These are phyloP conservation scores for Taxawa tesnikishii DNA, from an alignment of 2,329 filamentous ascomycete species.

Conservation along the genomic window DNA sequence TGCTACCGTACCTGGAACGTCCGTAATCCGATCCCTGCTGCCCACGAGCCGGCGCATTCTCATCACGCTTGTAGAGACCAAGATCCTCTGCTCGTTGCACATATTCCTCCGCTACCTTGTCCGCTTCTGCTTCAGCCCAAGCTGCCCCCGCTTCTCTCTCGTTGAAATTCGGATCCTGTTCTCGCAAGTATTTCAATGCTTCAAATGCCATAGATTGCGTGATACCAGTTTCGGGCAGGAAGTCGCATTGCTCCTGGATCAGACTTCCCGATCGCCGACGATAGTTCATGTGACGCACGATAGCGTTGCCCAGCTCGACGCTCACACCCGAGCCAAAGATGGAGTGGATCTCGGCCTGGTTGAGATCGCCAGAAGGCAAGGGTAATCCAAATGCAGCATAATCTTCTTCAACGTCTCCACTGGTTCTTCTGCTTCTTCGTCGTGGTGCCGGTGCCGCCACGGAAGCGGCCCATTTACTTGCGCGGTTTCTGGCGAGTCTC, in stretches of 20 bases:
- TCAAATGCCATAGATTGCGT: constrained; percentile 15
- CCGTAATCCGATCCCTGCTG: constrained; percentile 15
- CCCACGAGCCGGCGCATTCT: constrained; percentile 10
- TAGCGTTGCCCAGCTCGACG: constrained; percentile 22
- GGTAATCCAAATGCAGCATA: too few species aligned
- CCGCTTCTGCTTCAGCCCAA: constrained; percentile 22
- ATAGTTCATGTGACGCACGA: constrained; percentile 23
- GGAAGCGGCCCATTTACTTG: too few species aligned
- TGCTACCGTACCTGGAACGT: constrained; percentile 15
- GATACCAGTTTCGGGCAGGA: constrained; percentile 15
- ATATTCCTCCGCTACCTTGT: constrained; percentile 16
- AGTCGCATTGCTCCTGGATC: constrained; percentile 21
- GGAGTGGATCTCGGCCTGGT: constrained; percentile 14
- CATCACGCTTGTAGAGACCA: constrained; percentile 19
- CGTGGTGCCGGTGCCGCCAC: too few species aligned
- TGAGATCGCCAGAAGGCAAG: constrained; percentile 17
- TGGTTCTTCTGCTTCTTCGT: too few species aligned
- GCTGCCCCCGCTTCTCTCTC: constrained; percentile 18
- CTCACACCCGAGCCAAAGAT: constrained; percentile 19
- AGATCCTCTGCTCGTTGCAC: constrained; percentile 18
- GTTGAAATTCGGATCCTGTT: constrained; percentile 18
- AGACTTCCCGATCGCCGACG: constrained; percentile 22
- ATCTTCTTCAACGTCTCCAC: too few species aligned
- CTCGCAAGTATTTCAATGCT: constrained; percentile 20
- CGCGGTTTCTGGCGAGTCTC: too few species aligned